Evolutionary conservation across 345 rosid genomes (phyloP), one percentile per base, ranked within the genome.

Genomic region (Citrus trifoliata): DNA sequence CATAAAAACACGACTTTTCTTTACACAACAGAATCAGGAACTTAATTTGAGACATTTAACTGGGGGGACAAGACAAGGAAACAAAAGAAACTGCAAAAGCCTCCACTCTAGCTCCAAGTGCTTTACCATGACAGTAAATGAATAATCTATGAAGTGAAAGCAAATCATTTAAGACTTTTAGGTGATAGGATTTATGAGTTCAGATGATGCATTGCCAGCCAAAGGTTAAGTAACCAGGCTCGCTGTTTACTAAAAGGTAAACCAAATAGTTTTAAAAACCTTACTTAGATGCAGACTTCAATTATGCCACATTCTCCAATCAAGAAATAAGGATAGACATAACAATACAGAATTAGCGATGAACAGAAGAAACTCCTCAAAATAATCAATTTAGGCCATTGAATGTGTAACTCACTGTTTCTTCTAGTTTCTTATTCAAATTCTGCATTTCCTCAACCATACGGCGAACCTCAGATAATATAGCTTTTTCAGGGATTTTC

Each of bases 381-480:
- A 69, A 25, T 32, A 42, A 74, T 64, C 64, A 51, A 24, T 22
- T 8, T 66, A 33, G 8, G 75, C 42, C 56, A 78, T 51, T 28
- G 28, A 70, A 64, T 64, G 32, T 4, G 46, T 67, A 74, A 80
- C 92, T 81, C 80, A 96, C 98, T 48, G 97, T 92, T 81, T 93
- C 94, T 74, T 96, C 99, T 56, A 96, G 90, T 85, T 82, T 90
- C 83, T 78, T 90, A 83, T 94, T 96, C 68, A 96, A 79, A 71
- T 76, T 79, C 82, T 91, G 95, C 98, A 96, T 96, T 84, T 94
- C 89, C 80, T 93, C 94, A 60, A 96, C 99, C 99, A 96, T 89
- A 1, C 83, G 88, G 18, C 95, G 97, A 80, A 96, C 93, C 87
- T 93, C 98, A 42, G 88, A 59, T 65, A 96, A 82, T 73, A 96